Evolutionary conservation across 805 yeast species (phyloP).

Genomic region (Yarrowia sp.): DNA sequence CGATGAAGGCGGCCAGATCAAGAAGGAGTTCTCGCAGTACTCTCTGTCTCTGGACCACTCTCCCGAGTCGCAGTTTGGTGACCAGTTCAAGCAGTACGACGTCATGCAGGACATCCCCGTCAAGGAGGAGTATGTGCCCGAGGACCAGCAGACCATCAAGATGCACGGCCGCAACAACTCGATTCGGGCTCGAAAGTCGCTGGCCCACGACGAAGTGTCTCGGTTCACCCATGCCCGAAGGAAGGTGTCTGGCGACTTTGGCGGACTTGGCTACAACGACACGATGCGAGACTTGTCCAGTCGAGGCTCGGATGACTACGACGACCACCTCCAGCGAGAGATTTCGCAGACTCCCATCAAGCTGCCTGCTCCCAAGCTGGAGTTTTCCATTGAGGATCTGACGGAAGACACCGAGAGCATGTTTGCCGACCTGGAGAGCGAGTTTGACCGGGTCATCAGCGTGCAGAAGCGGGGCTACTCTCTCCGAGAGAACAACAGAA

Average conservation of each 20-base stretch:
- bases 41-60: conserved; percentile 17
- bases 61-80: conserved; percentile 14
- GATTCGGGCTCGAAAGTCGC: conserved; percentile 19
- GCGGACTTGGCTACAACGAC: conserved; percentile 27
- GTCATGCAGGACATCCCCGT: conserved; percentile 32
- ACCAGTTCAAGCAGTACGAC: conserved; percentile 31
- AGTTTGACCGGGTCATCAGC: conserved; percentile 44
- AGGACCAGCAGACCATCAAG: conserved; percentile 38
- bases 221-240: conserved; percentile 34
- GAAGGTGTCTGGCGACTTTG: conserved; percentile 26
- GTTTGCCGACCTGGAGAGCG: conserved; percentile 44
- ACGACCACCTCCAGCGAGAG: conserved; percentile 41
- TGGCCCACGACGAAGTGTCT: conserved; percentile 21
- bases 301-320: conserved; percentile 32
- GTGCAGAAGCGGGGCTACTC: conserved; percentile 45
- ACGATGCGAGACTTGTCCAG: conserved; percentile 19
- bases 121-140: conserved; percentile 27
- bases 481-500: conserved; percentile 42
- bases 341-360: conserved; percentile 41
- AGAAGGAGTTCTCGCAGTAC: conserved; percentile 15
- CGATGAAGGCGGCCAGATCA: conserved; percentile 1
- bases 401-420: conserved; percentile 41
- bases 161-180: conserved; percentile 30
- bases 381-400: conserved; percentile 39
- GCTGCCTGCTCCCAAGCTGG: conserved; percentile 41